phyloP scores from a whole-genome alignment of 129 eudicot genomes.

The Escallonia herrerae region DNA sequence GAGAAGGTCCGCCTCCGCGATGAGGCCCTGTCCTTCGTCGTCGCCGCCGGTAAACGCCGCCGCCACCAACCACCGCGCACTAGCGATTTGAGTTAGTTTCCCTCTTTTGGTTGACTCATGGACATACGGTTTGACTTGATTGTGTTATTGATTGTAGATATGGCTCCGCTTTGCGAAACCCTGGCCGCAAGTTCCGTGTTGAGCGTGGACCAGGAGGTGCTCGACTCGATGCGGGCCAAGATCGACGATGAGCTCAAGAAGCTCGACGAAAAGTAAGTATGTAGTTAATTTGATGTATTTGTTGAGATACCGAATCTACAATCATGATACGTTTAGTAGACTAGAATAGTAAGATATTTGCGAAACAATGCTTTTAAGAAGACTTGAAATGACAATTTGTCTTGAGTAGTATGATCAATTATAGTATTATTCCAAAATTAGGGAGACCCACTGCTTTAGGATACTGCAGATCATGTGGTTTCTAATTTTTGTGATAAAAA shows the following conservation, averaged over 20 bases:
- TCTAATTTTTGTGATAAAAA: no score
- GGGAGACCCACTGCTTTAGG: no score
- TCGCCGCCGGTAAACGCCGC: constrained; percentile 38
- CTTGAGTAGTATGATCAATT: no score
- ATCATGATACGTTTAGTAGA: no score
- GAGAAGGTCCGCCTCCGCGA: constrained; percentile 86
- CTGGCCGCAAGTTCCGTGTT: constrained; percentile 46
- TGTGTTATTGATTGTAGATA: constrained; percentile 34
- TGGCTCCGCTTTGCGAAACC: constrained; percentile 80
- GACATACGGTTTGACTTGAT: not conserved
- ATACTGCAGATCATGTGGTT: no score
- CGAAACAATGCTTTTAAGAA: no score
- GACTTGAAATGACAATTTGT: no score
- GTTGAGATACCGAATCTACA: no score
- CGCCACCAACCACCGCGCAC: no score
- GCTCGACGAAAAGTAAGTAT: constrained; percentile 76
- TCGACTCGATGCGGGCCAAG: constrained; percentile 63
- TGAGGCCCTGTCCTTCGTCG: constrained; percentile 50
- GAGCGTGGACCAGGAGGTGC: constrained; percentile 64
- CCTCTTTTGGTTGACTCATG: not conserved
- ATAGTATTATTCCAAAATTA: no score
- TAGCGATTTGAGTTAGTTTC: not conserved
- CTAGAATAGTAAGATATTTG: no score
- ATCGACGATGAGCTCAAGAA: constrained; percentile 61
- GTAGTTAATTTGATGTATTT: no score